phyloP scores from a whole-genome alignment of 2,329 filamentous ascomycete species.

The Arthrocladium fulminans region DNA sequence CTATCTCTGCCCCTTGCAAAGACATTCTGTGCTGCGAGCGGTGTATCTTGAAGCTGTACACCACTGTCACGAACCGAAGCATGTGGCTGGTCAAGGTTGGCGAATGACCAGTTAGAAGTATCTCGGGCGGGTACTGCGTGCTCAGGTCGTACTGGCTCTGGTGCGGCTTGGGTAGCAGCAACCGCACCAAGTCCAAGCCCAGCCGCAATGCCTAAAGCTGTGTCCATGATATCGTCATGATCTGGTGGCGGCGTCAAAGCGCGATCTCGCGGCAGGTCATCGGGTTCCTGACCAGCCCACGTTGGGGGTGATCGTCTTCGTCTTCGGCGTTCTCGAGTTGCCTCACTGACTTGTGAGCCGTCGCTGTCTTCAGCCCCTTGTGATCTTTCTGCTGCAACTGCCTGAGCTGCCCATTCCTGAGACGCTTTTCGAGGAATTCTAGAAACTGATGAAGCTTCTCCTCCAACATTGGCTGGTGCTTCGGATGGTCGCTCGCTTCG shows the following conservation, averaged over 20 bases:
- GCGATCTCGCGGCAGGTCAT: slow-evolving; percentile 20
- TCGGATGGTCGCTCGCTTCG: not conserved
- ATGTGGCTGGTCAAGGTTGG: slow-evolving; percentile 9
- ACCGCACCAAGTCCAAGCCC: slow-evolving; percentile 18
- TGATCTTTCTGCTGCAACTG: not conserved
- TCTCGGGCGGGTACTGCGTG: slow-evolving; percentile 9
- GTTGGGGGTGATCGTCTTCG: slow-evolving; percentile 18
- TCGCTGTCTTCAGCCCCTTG: slow-evolving; percentile 11
- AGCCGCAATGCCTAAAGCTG: slow-evolving; percentile 21
- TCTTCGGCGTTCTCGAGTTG: slow-evolving; percentile 20
- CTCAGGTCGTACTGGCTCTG: slow-evolving; percentile 8
- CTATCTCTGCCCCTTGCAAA: slow-evolving; percentile 31
- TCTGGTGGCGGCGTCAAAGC: slow-evolving; percentile 21
- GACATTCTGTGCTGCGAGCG: slow-evolving; percentile 26
- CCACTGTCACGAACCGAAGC: slow-evolving; percentile 34
- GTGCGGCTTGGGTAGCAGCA: slow-evolving; percentile 4
- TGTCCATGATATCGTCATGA: slow-evolving; percentile 22
- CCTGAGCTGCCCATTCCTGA: slow-evolving; percentile 5
- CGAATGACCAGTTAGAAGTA: slow-evolving; percentile 18
- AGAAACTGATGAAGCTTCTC: slow-evolving; percentile 8
- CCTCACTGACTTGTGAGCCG: slow-evolving; percentile 20
- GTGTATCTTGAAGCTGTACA: slow-evolving; percentile 34
- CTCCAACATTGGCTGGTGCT: slow-evolving; percentile 13
- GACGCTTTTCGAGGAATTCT: slow-evolving; percentile 8
- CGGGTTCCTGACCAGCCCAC: slow-evolving; percentile 20